phyloP scores from a whole-genome alignment of 2,329 filamentous ascomycete species.

The Colletotrichum sp. region DNA sequence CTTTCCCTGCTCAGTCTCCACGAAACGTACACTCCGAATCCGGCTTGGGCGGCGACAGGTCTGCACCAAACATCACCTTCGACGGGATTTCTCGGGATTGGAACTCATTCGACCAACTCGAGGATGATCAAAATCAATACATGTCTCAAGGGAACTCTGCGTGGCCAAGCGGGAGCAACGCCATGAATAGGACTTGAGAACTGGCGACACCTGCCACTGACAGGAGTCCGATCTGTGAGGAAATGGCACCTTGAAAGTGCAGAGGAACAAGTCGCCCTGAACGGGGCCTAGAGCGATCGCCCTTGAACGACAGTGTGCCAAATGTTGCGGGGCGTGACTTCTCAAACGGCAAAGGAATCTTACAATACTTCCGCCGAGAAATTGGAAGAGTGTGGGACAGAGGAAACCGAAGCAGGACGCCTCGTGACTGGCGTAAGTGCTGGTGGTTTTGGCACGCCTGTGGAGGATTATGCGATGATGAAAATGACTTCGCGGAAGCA shows the following conservation, averaged over 20 bases:
- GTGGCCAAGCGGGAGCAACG: slow-evolving; percentile 1
- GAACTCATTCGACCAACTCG: slow-evolving; percentile 3
- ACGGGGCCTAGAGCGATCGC: not conserved
- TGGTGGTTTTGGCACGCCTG: not conserved
- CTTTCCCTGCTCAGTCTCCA: slow-evolving; percentile 3
- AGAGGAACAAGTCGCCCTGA: not conserved
- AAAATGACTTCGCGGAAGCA: not conserved
- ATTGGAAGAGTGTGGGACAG: not conserved
- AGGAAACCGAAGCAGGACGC: not conserved
- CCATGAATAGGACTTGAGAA: slow-evolving; percentile 6
- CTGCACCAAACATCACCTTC: not conserved
- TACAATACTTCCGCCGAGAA: not conserved
- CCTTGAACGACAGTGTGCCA: slow-evolving; percentile 4
- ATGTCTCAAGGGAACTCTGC: not conserved
- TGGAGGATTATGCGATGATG: not conserved
- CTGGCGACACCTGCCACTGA: not conserved
- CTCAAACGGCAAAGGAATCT: not conserved
- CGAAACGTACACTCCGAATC: slow-evolving; percentile 11
- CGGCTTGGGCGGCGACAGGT: slow-evolving; percentile 1
- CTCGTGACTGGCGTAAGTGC: not conserved
- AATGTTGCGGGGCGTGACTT: slow-evolving; percentile 1
- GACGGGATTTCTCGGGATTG: slow-evolving; percentile 12
- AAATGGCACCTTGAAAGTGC: not conserved
- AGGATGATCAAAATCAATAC: slow-evolving; percentile 12
- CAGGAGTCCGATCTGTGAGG: not conserved